Evolutionary conservation across 352 stramenopile genomes (phyloP), one percentile per base, ranked within the genome.

Genomic region (Salisapilia sapeloensis): DNA sequence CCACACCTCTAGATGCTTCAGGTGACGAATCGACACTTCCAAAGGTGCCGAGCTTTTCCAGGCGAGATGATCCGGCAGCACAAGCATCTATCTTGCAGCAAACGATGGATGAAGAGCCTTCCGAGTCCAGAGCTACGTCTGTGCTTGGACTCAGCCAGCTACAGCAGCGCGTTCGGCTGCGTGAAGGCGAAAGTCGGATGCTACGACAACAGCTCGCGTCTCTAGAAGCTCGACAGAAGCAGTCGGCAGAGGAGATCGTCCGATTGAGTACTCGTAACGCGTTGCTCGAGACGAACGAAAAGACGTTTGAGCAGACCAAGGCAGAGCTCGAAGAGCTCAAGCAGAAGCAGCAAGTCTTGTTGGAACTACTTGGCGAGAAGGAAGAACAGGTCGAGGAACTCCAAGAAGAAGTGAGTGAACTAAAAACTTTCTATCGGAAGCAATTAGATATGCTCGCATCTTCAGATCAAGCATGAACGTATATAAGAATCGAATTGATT

Each of bases 361-460:
- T 89, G 5, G 74, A 89, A 35, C 54, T 89, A 6, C 80, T 89
- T 45, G 74, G 74, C 18, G 74, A 89, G 24, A 89, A 84, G 38
- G 74, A 89, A 38, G 74, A 89, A 40, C 69, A 89, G 26, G 64
- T 89, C 7, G 74, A 89, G 35, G 74, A 89, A 32, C 34, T 89
- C 6, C 69, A 85, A 39, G 41, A 60, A 2, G 70, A 89, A 36
- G 65, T 89, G 6, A 50, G 55, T 14, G 69, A 85, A 31, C 66
- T 84, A 22, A 84, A 85, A 35, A 56, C 59, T 9, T 77, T 89
- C 29, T 89, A 89, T 39, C 40, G 57, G 22, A 77, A 84, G 32
- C 67, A 83, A 14, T 51, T 83, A 1, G 67, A 83, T 46, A 77
- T 64, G 11, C 41, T 83, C 19, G 66, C 66, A 65, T 35, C 42